phyloP scores from a whole-genome alignment of 1,284 basidiomycete species.

The Tilletiaria anomala region DNA sequence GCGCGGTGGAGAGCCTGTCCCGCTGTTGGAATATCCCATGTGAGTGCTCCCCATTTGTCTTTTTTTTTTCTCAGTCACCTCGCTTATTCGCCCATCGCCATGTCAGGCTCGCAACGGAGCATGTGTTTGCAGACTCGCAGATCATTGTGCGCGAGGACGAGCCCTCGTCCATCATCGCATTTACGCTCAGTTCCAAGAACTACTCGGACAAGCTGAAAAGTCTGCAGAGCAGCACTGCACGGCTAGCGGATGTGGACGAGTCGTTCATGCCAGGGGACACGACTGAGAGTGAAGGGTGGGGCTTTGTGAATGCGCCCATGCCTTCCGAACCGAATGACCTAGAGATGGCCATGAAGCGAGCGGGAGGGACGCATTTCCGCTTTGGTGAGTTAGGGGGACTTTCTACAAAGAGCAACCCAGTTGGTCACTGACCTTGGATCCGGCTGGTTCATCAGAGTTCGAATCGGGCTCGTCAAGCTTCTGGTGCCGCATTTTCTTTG shows the following conservation, averaged over 20 bases:
- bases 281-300: slow-evolving; percentile 42
- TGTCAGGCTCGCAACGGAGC: slow-evolving; percentile 21
- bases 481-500: slow-evolving; percentile 80
- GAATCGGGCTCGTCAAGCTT: slow-evolving; percentile 66
- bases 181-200: slow-evolving; percentile 76
- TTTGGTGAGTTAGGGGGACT: no score
- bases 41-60: slow-evolving; percentile 22
- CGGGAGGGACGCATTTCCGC: slow-evolving; percentile 32
- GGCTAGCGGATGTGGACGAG: slow-evolving; percentile 14
- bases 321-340: slow-evolving; percentile 15
- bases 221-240: slow-evolving; percentile 16
- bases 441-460: no score
- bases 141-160: slow-evolving; percentile 95
- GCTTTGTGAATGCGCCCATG: no score
- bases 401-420: not conserved
- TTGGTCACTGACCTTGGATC: no score
- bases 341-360: slow-evolving; percentile 18
- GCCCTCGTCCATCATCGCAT: slow-evolving; percentile 92
- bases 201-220: slow-evolving; percentile 45
- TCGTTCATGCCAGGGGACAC: slow-evolving; percentile 59
- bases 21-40: slow-evolving; percentile 47
- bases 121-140: slow-evolving; percentile 79
- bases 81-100: not conserved
- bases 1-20: slow-evolving; percentile 45
- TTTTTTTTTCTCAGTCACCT: no score